Evolutionary conservation across 2,329 filamentous ascomycete genomes (phyloP).

Genomic region (Fusarium kyushuense): DNA sequence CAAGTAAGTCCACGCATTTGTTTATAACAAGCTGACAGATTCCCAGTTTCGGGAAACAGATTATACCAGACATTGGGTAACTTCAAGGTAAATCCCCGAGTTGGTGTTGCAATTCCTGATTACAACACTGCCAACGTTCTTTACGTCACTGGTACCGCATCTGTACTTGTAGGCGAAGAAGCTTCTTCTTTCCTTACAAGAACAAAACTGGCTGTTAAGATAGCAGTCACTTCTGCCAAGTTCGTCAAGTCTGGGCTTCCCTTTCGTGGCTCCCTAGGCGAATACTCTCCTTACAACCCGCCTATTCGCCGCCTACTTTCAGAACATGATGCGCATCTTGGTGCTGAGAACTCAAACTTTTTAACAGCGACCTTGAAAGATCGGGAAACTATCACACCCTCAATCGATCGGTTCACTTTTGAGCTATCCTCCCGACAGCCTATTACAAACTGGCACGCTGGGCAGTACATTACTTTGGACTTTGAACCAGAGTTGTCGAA

Average conservation of each 20-base stretch:
- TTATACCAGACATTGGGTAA: conserved; percentile 89
- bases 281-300: conserved; percentile 84
- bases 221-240: conserved; percentile 70
- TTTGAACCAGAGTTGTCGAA: conserved; percentile 76
- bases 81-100: conserved; percentile 71
- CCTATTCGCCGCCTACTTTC: conserved; percentile 71
- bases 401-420: conserved; percentile 73
- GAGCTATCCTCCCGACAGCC: conserved; percentile 45
- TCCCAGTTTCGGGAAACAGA: conserved; percentile 77
- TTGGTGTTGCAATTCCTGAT: conserved; percentile 79
- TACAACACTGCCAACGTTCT: conserved; percentile 79
- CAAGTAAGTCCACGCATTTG: conserved; percentile 48
- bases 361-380: conserved; percentile 67
- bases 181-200: conserved; percentile 74
- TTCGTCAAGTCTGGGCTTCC: conserved; percentile 74
- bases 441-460: conserved; percentile 67
- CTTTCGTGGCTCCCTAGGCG: conserved; percentile 71
- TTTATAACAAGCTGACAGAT: conserved; percentile 21
- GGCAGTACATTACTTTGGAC: conserved; percentile 82
- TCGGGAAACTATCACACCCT: conserved; percentile 72
- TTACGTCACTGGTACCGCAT: conserved; percentile 77
- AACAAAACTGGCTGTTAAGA: conserved; percentile 78
- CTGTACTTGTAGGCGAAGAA: conserved; percentile 73
- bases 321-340: conserved; percentile 60
- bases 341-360: conserved; percentile 2